Percentiles rank a stretch among this genome's conserved stretches.
These are phyloP conservation scores for Myriosclerotinia curreyana DNA, from an alignment of 2,329 filamentous ascomycete species.

Conservation along the genomic window DNA sequence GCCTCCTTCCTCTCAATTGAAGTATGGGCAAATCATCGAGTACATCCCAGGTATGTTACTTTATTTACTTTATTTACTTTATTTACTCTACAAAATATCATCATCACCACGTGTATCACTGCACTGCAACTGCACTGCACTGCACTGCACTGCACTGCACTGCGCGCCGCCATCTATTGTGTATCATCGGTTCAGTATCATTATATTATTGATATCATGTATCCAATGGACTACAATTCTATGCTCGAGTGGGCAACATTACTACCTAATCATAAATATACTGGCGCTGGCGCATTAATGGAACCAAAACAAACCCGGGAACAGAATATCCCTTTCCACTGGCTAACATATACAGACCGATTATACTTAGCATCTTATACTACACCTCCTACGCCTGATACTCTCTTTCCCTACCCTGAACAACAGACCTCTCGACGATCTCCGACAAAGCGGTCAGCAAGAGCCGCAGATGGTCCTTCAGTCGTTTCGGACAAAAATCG, in stretches of 20 bases:
- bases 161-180: slow-evolving; percentile 23
- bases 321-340: slow-evolving; percentile 27
- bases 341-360: slow-evolving; percentile 64
- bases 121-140: no score
- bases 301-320: slow-evolving; percentile 7
- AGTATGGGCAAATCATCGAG: slow-evolving; percentile 84
- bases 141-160: no score
- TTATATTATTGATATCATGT: slow-evolving; percentile 30
- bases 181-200: slow-evolving; percentile 27
- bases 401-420: slow-evolving; percentile 77
- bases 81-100: not conserved
- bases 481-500: slow-evolving; percentile 47
- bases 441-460: slow-evolving; percentile 72
- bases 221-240: slow-evolving; percentile 26
- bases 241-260: slow-evolving; percentile 34
- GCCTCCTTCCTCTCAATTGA: slow-evolving; percentile 47
- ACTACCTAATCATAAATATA: slow-evolving; percentile 25
- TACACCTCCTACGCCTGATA: slow-evolving; percentile 74
- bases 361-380: slow-evolving; percentile 93
- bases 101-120: slow-evolving; percentile 22
- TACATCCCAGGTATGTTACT: slow-evolving; percentile 78
- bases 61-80: not conserved
- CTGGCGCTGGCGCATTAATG: slow-evolving; percentile 17
- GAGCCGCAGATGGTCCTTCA: slow-evolving; percentile 58
- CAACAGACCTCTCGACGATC: slow-evolving; percentile 54